Evolutionary conservation across 202 grass and related monocot species (phyloP), one percentile per base, ranked within the genome.

Genomic region (Zizania palustris): DNA sequence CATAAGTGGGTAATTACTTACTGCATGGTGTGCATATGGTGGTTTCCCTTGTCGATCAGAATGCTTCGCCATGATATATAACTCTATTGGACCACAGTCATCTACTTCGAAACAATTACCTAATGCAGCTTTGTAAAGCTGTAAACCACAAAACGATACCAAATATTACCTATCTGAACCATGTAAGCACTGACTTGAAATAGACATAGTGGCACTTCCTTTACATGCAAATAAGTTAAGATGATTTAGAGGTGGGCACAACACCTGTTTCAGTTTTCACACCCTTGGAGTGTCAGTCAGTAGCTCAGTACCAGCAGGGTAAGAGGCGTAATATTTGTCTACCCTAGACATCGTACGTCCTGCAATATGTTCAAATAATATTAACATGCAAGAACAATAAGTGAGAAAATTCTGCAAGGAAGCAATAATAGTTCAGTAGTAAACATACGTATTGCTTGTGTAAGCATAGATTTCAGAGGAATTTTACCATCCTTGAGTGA

Each of bases 61-160:
- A 88, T 97, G 94, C 33, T 90, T 92, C 38, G 89, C 87, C 91
- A 97, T 97, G 76, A 97, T 65, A 53, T 80, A 97, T 45, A 88
- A 97, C 37, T 97, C 91, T 70, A 94, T 94, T 41, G 87, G 89
- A 2, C 91, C 95, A 89, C 95, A 94, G 65, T 92, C 95, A 11
- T 97, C 91, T 75, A 91, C 83, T 79, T 97, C 95, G 55, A 94
- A 97, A 80, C 95, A 97, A 87, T 94, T 92, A 50, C 91, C 91
- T 60, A 97, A 77, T 34, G 91, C 95, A 9, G 83, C 85, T 83
- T 92, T 97, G 77, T 94, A 97, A 46, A 97, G 86, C 95, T 97
- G 85, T 41, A 75, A 83, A 51, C 49, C 58, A 75, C 65, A 76
- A 71, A 60, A 69, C 57, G 56, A 60, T 36, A 83, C 65, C 11